phyloP scores from a whole-genome alignment of 352 stramenopile genomes.

The Peronospora farinosa region DNA sequence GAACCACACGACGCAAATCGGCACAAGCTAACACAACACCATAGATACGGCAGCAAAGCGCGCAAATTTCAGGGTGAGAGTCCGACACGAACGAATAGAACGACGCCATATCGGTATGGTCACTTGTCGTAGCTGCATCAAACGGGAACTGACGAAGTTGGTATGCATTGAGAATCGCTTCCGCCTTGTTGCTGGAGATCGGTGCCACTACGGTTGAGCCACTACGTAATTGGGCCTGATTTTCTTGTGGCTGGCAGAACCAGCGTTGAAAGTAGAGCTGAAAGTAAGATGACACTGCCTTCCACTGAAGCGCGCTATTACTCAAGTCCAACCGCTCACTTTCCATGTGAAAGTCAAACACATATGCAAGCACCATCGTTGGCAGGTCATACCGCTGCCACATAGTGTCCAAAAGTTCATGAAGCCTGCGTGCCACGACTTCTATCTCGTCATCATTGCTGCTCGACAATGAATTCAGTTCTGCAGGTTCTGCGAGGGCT shows the following conservation, averaged over 20 bases:
- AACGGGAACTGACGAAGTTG: constrained; percentile 71
- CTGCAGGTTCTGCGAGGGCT: constrained; percentile 23
- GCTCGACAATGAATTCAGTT: constrained; percentile 8
- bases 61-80: constrained; percentile 71
- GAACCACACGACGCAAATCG: constrained; percentile 46
- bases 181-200: constrained; percentile 34
- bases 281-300: constrained; percentile 55
- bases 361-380: constrained; percentile 64
- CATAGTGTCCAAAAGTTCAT: constrained; percentile 45
- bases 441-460: constrained; percentile 12
- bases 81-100: constrained; percentile 84
- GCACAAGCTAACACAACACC: constrained; percentile 54
- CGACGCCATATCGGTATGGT: constrained; percentile 73
- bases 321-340: constrained; percentile 46
- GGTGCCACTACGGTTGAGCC: constrained; percentile 1
- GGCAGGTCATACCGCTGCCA: constrained; percentile 74
- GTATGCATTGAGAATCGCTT: constrained; percentile 55
- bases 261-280: constrained; percentile 61
- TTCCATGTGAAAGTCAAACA: constrained; percentile 79
- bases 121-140: constrained; percentile 56
- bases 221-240: constrained; percentile 2
- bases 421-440: constrained; percentile 39
- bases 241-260: constrained; percentile 36
- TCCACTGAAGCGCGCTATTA: constrained; percentile 43
- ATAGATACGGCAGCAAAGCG: constrained; percentile 72